phyloP scores from a whole-genome alignment of 306 rosid genomes.

The Benincasa hispida region DNA sequence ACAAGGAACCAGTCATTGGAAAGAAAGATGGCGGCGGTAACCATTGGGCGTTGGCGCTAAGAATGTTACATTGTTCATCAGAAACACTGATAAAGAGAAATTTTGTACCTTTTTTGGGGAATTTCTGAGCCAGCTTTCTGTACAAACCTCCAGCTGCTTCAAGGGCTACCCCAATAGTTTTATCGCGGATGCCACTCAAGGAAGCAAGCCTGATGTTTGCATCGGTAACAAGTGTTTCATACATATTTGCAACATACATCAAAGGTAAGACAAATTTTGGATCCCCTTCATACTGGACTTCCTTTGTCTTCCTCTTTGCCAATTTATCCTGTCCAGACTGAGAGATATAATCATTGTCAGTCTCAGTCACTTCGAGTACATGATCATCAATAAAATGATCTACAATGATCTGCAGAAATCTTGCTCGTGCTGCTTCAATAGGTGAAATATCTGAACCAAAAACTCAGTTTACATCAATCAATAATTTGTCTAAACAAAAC shows the following conservation, averaged over 20 bases:
- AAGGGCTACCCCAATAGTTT: slow-evolving; percentile 91
- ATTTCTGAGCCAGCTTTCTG: slow-evolving; percentile 81
- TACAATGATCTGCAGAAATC: slow-evolving; percentile 70
- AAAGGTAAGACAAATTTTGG: slow-evolving; percentile 61
- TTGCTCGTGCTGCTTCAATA: slow-evolving; percentile 69
- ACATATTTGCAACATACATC: slow-evolving; percentile 97
- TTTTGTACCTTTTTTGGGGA: slow-evolving; percentile 69
- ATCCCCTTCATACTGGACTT: slow-evolving; percentile 72
- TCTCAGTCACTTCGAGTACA: slow-evolving; percentile 46
- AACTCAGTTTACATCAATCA: slow-evolving; percentile 12
- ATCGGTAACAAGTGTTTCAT: slow-evolving; percentile 62
- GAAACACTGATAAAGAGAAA: neutral
- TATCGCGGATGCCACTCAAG: slow-evolving; percentile 74
- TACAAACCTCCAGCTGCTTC: slow-evolving; percentile 99
- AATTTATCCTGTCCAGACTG: slow-evolving; percentile 59
- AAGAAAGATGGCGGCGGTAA: neutral
- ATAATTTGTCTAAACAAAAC: slow-evolving; percentile 6
- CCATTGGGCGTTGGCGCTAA: neutral
- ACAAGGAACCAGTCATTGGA: neutral
- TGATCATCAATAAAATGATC: slow-evolving; percentile 60
- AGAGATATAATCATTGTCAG: slow-evolving; percentile 40
- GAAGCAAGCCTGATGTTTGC: slow-evolving; percentile 76
- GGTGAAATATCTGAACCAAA: slow-evolving; percentile 59
- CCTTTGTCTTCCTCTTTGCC: slow-evolving; percentile 67
- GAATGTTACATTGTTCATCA: neutral